Percentiles rank a stretch among this genome's conserved stretches.
Evolutionary conservation across 768 basidiomycete genomes (phyloP).

Genomic region (Boletus vermiculosoides): DNA sequence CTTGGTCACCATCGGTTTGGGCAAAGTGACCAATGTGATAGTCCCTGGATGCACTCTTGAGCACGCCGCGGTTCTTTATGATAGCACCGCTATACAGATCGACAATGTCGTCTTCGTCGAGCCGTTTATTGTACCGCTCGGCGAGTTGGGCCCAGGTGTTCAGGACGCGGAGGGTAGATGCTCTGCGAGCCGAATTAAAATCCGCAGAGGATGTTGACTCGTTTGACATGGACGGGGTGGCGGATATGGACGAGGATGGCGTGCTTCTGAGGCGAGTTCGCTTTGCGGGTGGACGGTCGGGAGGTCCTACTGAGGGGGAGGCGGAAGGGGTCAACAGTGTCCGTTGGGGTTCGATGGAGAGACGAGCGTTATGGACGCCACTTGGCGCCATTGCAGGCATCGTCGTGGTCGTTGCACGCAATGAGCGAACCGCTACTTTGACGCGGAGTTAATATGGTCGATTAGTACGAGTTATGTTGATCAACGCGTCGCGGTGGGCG

Average conservation of each 20-base stretch:
- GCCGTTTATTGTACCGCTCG: constrained; percentile 59
- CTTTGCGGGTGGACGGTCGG: constrained; percentile 46
- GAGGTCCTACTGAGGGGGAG: constrained; percentile 30
- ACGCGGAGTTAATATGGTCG: constrained; percentile 7
- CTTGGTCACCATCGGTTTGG: constrained; percentile 38
- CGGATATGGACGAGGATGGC: constrained; percentile 43
- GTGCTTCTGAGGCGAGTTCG: constrained; percentile 48
- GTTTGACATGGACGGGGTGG: constrained; percentile 30
- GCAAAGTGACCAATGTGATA: constrained; percentile 55
- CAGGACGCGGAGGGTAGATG: constrained; percentile 50
- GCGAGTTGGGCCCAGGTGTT: constrained; percentile 68
- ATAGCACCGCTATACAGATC: constrained; percentile 61
- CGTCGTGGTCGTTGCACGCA: constrained; percentile 7
- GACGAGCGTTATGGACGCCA: background rate
- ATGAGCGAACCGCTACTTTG: constrained; percentile 1
- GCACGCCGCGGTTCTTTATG: constrained; percentile 68
- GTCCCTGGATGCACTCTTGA: constrained; percentile 42
- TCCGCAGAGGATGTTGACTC: constrained; percentile 36
- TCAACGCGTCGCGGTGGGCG: constrained; percentile 8
- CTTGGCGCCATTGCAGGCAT: constrained; percentile 12
- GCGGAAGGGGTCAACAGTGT: constrained; percentile 26
- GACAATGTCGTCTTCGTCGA: constrained; percentile 80
- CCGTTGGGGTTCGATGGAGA: constrained; percentile 14
- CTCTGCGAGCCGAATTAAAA: constrained; percentile 54
- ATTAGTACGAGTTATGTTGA: constrained; percentile 2